phyloP scores from a whole-genome alignment of 129 eudicot species.

The Kitagawia praeruptora region DNA sequence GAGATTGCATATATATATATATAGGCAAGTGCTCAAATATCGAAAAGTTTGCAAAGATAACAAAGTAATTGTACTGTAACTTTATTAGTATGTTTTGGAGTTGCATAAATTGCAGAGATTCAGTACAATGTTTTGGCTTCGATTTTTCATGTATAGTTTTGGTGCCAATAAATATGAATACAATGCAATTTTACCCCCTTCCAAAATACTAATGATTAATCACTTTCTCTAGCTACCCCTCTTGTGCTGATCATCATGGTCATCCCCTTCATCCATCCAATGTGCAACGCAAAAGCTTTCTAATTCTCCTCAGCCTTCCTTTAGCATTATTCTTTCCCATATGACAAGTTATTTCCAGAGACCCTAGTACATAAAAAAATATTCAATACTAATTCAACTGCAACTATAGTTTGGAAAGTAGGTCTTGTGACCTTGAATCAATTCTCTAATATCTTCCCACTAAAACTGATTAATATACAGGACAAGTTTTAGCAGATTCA shows the following conservation, averaged over 20 bases:
- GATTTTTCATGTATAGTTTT: not conserved
- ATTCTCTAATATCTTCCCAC: not conserved
- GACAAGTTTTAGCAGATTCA: not conserved
- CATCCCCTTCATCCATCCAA: not conserved
- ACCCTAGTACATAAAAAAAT: not conserved
- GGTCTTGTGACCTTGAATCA: not conserved
- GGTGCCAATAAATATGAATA: not conserved
- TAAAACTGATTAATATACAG: not conserved
- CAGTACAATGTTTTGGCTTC: not conserved
- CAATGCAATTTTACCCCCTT: not conserved
- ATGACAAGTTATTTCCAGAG: slow-evolving; percentile 5
- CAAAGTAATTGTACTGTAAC: not conserved
- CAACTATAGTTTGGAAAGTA: not conserved
- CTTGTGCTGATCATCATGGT: not conserved
- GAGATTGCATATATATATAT: not conserved
- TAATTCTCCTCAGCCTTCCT: not conserved
- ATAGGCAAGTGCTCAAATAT: no score
- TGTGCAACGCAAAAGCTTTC: not conserved
- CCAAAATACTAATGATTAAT: not conserved
- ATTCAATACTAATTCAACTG: not conserved
- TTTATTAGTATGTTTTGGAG: not conserved
- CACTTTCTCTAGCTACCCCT: not conserved
- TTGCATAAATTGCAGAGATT: not conserved
- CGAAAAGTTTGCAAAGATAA: not conserved
- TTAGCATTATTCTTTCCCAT: slow-evolving; percentile 1